A percentile compares a stretch with the other conserved stretches of the same genome.
Evolutionary conservation across 1,284 basidiomycete species (phyloP).

Genomic region (Cutaneotrichosporon sp.): DNA sequence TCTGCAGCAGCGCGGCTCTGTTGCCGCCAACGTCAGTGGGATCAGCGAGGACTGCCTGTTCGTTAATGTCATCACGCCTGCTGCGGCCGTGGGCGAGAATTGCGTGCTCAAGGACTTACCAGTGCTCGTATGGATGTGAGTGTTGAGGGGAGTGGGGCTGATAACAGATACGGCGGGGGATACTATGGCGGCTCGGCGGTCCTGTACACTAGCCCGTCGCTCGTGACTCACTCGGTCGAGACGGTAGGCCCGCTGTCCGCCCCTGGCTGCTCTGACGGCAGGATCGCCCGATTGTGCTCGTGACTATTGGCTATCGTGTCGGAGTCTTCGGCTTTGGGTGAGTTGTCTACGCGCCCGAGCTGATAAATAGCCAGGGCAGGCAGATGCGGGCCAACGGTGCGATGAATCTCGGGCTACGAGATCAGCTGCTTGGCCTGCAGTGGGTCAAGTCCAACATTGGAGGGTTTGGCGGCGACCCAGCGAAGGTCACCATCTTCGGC

Average conservation of each 20-base stretch:
- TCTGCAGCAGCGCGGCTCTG: conserved; percentile 21
- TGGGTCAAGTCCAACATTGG: conserved; percentile 53
- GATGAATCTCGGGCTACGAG: conserved; percentile 47
- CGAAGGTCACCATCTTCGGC: conserved; percentile 48
- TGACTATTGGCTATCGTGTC: conserved; percentile 51
- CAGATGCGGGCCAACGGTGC: conserved; percentile 38
- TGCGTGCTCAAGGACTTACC: conserved; percentile 26
- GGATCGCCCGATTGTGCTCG: conserved; percentile 45
- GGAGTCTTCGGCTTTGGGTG: conserved; percentile 50
- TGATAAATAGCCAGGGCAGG: conserved; percentile 21
- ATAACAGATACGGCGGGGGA: conserved; percentile 37
- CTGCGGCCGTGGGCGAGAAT: not conserved
- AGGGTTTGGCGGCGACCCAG: conserved; percentile 51
- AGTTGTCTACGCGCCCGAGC: not conserved
- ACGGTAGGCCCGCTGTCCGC: not conserved
- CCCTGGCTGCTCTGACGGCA: not conserved
- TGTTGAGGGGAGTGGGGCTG: not conserved
- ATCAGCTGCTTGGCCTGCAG: conserved; percentile 51
- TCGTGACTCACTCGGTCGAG: conserved; percentile 11
- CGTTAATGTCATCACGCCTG: conserved; percentile 45
- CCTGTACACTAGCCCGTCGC: conserved; percentile 21
- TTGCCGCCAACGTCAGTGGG: conserved; percentile 13
- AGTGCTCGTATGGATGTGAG: conserved; percentile 39
- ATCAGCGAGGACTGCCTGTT: conserved; percentile 49
- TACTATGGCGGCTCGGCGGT: conserved; percentile 23